Evolutionary conservation across 129 eudicot genomes (phyloP).

Genomic region (Erigeron canadensis): DNA sequence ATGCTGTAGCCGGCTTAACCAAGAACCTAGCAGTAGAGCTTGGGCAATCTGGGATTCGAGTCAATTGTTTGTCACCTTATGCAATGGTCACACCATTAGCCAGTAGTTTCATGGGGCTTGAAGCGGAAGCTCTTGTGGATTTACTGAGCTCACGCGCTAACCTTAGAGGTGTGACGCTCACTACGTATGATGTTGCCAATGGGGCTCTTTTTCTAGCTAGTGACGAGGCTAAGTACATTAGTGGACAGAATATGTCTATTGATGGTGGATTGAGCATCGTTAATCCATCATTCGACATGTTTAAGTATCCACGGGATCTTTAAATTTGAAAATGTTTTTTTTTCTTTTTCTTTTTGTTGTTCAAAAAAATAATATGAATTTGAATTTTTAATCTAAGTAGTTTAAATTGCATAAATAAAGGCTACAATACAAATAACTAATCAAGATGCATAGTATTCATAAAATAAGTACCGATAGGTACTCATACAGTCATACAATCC

Average conservation of each 20-base stretch:
- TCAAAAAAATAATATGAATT: no score
- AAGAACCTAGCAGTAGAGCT: background rate
- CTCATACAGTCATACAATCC: no score
- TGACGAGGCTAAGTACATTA: conserved; percentile 60
- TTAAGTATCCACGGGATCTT: conserved; percentile 38
- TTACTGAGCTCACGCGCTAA: no score
- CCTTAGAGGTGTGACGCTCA: conserved; percentile 48
- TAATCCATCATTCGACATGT: conserved; percentile 44
- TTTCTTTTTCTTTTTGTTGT: no score
- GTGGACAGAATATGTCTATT: conserved; percentile 55
- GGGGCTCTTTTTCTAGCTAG: conserved; percentile 57
- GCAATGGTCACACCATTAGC: conserved; percentile 36
- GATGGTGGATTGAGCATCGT: conserved; percentile 61
- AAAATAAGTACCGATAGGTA: no score
- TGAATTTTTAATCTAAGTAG: no score
- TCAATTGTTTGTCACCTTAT: background rate
- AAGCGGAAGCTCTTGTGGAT: no score
- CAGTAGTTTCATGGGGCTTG: background rate
- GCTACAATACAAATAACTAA: no score
- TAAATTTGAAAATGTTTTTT: no score
- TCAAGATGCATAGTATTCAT: no score
- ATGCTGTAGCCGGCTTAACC: background rate
- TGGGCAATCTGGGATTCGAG: background rate
- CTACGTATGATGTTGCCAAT: conserved; percentile 45
- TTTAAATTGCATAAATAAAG: no score